Evolutionary conservation across 2,329 filamentous ascomycete species (phyloP), one percentile per base, ranked within the genome.

Genomic region (Xylariomycetidae sp.): DNA sequence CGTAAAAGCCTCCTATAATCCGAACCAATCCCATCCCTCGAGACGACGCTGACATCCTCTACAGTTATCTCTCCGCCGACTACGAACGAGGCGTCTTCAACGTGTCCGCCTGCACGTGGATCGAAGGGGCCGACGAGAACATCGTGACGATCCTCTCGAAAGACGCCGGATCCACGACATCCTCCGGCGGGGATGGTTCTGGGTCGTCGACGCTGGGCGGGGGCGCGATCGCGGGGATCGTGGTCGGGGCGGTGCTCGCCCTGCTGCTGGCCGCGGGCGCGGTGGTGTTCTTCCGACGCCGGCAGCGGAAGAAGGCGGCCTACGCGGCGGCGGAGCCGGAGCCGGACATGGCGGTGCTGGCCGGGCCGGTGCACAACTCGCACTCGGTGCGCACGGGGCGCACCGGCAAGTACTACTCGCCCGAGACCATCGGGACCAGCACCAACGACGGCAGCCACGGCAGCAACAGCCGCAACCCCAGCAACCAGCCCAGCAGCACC

Each of bases 31-130:
- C 18, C 13, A 10, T 3, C 9, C 3, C 8, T 15, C 9, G 31
- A 12, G 15, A 26, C 24, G 17, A 17, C 22, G 25, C 25, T 42
- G 28, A 47, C 35, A n/a, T 33, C 34, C 6, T 25, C 10, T 10
- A 10, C 16, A 57, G 53, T 12, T 58, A 59, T 36, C 50, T 56
- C 25, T 51, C 60, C 2, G 59, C 54, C 22, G 59, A 66, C 42
- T 65, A 65, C 34, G 61, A 65, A 40, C 58, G 59, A 14, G 49
- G 46, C 1, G 45, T 47, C 3, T 66, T 66, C 34, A 64, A 63
- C 25, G 53, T 66, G 1, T 61, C 57, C 1, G 50, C 56, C 6
- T 61, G 58, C 39, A 37, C 42, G 6, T 63, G 56, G 56, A 43
- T 46, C 22, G 48, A 58, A 31, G 54, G 56, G n/a, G 50, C 57